phyloP scores from a whole-genome alignment of 2,329 filamentous ascomycete species.

The Pseudogymnoascus sp. region DNA sequence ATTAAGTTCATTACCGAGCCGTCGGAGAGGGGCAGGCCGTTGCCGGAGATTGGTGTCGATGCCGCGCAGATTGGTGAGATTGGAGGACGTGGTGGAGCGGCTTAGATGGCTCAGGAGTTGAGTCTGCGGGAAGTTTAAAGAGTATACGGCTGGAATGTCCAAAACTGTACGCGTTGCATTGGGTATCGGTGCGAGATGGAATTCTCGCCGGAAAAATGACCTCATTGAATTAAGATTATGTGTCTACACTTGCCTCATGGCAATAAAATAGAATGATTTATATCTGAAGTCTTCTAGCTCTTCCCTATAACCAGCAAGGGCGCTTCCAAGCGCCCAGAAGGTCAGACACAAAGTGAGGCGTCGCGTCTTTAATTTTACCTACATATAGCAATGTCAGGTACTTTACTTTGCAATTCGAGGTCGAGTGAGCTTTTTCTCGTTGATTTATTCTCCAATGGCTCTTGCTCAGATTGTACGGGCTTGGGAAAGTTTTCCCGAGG shows the following conservation, averaged over 20 bases:
- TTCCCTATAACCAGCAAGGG: not conserved
- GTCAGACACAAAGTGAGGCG: not conserved
- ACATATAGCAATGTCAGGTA: not conserved
- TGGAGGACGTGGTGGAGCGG: slow-evolving; percentile 15
- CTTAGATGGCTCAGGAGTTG: not conserved
- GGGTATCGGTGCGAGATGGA: not conserved
- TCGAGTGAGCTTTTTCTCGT: not conserved
- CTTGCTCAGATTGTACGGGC: not conserved
- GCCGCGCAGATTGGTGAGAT: slow-evolving; percentile 10
- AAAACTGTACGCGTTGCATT: not conserved
- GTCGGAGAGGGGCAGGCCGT: slow-evolving; percentile 13
- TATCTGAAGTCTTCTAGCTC: not conserved
- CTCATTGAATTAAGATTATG: slow-evolving; percentile 3
- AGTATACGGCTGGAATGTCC: not conserved
- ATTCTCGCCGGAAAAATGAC: slow-evolving; percentile 1
- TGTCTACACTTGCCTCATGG: not conserved
- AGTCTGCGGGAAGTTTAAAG: slow-evolving; percentile 23
- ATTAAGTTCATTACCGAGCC: slow-evolving; percentile 17
- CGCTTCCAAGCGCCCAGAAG: not conserved
- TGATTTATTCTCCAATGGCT: not conserved
- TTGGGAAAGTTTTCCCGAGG: not conserved
- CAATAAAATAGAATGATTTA: not conserved
- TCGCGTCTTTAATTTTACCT: not conserved
- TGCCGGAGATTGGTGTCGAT: slow-evolving; percentile 13
- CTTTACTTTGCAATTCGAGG: not conserved